Evolutionary conservation across 2,329 filamentous ascomycete species (phyloP), one percentile per base, ranked within the genome.

Genomic region (Exophiala viscosa): DNA sequence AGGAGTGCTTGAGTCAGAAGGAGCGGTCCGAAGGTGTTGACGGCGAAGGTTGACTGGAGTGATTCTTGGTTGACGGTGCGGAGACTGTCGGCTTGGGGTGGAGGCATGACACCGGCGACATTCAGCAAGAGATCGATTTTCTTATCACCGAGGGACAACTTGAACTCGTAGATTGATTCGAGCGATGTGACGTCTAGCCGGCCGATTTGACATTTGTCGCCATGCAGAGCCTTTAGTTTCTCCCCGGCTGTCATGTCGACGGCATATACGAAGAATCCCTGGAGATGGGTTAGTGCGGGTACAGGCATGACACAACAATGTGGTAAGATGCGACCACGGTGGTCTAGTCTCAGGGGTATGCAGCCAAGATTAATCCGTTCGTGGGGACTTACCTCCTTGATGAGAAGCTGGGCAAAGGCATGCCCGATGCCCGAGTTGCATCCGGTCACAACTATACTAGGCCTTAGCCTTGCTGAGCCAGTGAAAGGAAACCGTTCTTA

Each of bases 1-100:
- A 76, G 64, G 1, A 76, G 64, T 1, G 73, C 68, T 62, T 75
- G 71, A 1, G 69, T 74, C 0, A 76, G 63, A 3, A 76, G 63
- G 8, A 76, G 61, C 0, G 73, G 72, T 1, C 72, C 73, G 45
- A 72, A 73, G 1, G 72, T 67, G 60, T 76, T 76, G 54, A 71
- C 66, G 10, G 67, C 64, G 57, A 76, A 76, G 13, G 66, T 67
- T 13, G 55, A 62, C 20, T 66, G 59, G 8, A 62, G 49, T 28
- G 44, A 47, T 3, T 58, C 52, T 6, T 46, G 41, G 11, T 54
- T 54, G 15, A 48, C 55, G 18, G 31, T 36, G 5, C 48, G 39
- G 14, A 76, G 59, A 7, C 60, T 61, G 56, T 74, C 71, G 31
- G 65, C 50, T 20, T 64, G 60, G 14, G 20, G 20, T 20, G 36